phyloP scores from a whole-genome alignment of 805 yeast genomes.

The Candida cerambycidarum region DNA sequence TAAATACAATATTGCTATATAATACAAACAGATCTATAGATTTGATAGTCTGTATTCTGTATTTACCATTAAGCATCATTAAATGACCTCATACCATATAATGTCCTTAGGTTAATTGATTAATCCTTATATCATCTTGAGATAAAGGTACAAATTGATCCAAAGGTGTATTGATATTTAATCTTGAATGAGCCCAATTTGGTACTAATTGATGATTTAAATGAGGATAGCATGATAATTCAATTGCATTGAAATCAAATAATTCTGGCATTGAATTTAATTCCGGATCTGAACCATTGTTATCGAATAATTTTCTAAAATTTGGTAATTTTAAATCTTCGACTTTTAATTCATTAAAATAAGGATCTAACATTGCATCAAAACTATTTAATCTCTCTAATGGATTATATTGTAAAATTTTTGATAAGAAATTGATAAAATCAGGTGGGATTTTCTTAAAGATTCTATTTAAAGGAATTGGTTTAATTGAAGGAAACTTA shows the following conservation, averaged over 20 bases:
- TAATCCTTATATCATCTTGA: conserved; percentile 13
- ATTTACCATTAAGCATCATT: too few species aligned
- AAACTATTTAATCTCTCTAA: conserved; percentile 59
- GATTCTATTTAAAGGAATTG: conserved; percentile 68
- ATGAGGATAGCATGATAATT: conserved; percentile 45
- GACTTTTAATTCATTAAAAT: conserved; percentile 54
- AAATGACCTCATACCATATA: not conserved
- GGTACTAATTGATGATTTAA: conserved; percentile 45
- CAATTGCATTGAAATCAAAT: conserved; percentile 53
- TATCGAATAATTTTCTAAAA: conserved; percentile 42
- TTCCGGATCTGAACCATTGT: conserved; percentile 42
- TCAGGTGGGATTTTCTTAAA: conserved; percentile 57
- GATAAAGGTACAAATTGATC: conserved; percentile 15
- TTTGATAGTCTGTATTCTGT: too few species aligned
- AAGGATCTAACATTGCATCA: conserved; percentile 50
- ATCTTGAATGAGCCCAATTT: conserved; percentile 23
- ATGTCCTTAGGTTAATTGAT: conserved; percentile 6
- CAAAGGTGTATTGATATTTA: conserved; percentile 14
- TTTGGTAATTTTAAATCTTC: conserved; percentile 40
- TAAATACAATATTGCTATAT: not conserved
- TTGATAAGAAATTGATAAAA: conserved; percentile 55
- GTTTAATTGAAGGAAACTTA: conserved; percentile 85
- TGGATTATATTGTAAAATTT: conserved; percentile 69
- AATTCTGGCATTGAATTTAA: conserved; percentile 46
- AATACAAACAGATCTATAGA: not conserved